Evolutionary conservation across 2,329 filamentous ascomycete genomes (phyloP), one percentile per base, ranked within the genome.

Genomic region (Monosporascus sp.): DNA sequence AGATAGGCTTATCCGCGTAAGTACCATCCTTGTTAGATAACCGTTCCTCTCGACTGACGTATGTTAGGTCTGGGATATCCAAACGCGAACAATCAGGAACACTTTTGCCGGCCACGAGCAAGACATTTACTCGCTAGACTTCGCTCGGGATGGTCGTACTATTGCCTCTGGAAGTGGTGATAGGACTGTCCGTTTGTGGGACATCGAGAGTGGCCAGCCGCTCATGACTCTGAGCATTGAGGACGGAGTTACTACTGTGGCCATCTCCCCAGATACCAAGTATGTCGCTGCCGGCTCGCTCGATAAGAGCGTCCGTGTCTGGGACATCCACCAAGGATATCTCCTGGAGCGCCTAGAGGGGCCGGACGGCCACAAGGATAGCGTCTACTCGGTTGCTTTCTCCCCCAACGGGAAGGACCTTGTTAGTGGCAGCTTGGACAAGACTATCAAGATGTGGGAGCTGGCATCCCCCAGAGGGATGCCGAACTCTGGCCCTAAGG

Each of bases 381-480:
- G 89, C 63, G 94, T 97, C 22, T 97, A 97, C 72, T 93, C 88
- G 14, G 94, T 99, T 22, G 93, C 94, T 0, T 99, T 99, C 72
- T 92, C 92, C 16, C 94, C 94, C 27, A 93, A 89, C 63, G 93
- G 93, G 57, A 89, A 91, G 64, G 90, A 96, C 61, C 85, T 99
- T 41, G 93, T 97, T 67, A 95, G 89, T 65, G 94, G 94, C 58
- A 95, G 89, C 79, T 77, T 97, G 63, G 94, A 99, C 71, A 96
- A 96, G 79, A 97, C 93, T 0, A 97, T 97, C 78, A 96, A 97
- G 78, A 96, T 97, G 88, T 99, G 94, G 92, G 92, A 97, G 76
- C 81, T 99, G 49, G 86, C 82, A 52, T 82, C 88, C 22, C 83
- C 87, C 45, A 82, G 88, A 61, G 82, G 86, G 64, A 80, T 85